Evolutionary conservation across 371 early-diverging fungal genomes (phyloP).

Genomic region (Parasitella parasitica): DNA sequence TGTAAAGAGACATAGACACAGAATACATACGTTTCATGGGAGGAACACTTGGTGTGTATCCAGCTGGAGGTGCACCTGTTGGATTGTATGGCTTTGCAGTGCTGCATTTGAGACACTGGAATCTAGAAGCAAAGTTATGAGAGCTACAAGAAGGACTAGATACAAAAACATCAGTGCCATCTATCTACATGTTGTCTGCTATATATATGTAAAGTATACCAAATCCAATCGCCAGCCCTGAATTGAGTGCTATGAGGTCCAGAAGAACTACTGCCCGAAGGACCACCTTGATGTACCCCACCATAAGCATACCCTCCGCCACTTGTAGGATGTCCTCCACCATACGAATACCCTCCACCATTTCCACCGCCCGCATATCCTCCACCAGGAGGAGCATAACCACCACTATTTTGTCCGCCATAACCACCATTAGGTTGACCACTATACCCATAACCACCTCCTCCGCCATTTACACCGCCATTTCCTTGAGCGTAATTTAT

Average conservation of each 20-base stretch:
- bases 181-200: too few relatives aligned
- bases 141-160: conserved; percentile 56
- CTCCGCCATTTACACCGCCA: conserved; percentile 10
- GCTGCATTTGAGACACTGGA: conserved; percentile 63
- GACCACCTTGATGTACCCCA: conserved; percentile 26
- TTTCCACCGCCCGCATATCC: conserved; percentile 27
- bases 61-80: conserved; percentile 7
- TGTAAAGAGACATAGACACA: background rate
- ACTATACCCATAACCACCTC: conserved; percentile 23
- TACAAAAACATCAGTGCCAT: background rate
- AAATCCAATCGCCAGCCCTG: conserved; percentile 68
- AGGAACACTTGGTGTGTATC: background rate
- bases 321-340: conserved; percentile 7
- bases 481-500: conserved; percentile 21
- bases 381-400: conserved; percentile 13
- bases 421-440: conserved; percentile 22
- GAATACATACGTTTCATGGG: background rate
- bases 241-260: conserved; percentile 40
- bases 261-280: conserved; percentile 15
- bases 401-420: background rate
- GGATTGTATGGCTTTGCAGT: conserved; percentile 33
- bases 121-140: conserved; percentile 70
- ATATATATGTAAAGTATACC: too few relatives aligned
- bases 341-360: conserved; percentile 26
- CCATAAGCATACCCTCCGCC: conserved; percentile 26